Evolutionary conservation across 2,329 filamentous ascomycete species (phyloP), one percentile per base, ranked within the genome.

Genomic region (Cryphonectria radicalis): DNA sequence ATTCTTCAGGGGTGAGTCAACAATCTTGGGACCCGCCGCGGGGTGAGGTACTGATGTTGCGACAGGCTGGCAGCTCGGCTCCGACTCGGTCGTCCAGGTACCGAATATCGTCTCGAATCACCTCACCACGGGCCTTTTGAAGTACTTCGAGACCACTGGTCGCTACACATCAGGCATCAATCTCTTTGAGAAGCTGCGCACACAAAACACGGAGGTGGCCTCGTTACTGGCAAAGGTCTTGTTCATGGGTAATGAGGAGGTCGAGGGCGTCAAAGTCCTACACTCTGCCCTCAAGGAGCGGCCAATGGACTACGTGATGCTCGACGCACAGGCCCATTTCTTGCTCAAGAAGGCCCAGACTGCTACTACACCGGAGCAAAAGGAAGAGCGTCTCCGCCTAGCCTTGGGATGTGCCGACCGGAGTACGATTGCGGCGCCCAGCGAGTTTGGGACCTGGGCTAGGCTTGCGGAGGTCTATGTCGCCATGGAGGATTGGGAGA

Each of bases 391-490:
- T 73, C 86, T 95, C 35, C 92, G 92, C 74, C 91, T 98, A 85
- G 95, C 96, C 0, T 85, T 98, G 46, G 94, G 95, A 74, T 97
- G 96, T 77, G 96, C 96, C 7, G 97, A 98, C 81, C 91, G 95
- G 73, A 95, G 94, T 77, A 97, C 97, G 17, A 93, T 98, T 68
- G 95, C 95, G 37, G 96, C 96, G 0, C 96, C 96, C 0, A 98
- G 94, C 80, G 96, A 99, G 80, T 99, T 99, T 78, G 93, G 93
- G 68, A 98, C 96, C 0, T 99, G 96, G 96, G 95, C 96, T 70
- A 88, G 95, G 70, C 83, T 99, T 74, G 95, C 95, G 2, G 94
- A 98, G 79, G 92, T 98, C 43, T 99, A 99, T 76, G 93, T 98
- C 69, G 89, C 92, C 66, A 89, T 97, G 82, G 96, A 99, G 80